Evolutionary conservation across 2,329 filamentous ascomycete genomes (phyloP).

Genomic region (Alternaria novae-zelandiae): DNA sequence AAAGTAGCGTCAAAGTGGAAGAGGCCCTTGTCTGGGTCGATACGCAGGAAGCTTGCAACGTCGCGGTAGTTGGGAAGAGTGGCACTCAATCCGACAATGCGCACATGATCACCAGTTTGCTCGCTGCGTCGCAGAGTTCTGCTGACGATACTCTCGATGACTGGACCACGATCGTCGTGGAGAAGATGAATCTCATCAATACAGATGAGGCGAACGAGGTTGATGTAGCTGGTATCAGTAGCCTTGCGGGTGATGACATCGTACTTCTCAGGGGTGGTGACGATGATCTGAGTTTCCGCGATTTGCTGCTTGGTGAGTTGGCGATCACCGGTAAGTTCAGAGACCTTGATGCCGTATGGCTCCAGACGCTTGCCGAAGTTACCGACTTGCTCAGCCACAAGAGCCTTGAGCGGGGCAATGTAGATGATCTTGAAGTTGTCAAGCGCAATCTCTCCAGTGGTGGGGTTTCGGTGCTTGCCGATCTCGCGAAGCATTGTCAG

Average conservation of each 20-base stretch:
- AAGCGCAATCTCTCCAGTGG: conserved; percentile 91
- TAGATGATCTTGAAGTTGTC: conserved; percentile 99
- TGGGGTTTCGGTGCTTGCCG: conserved; percentile 87
- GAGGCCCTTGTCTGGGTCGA: conserved; percentile 81
- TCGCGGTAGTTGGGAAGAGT: conserved; percentile 96
- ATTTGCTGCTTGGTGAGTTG: conserved; percentile 99
- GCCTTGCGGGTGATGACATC: conserved; percentile 98
- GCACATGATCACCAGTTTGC: conserved; percentile 91
- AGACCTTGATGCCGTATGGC: conserved; percentile 87
- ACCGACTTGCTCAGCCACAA: conserved; percentile 97
- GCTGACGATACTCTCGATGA: conserved; percentile 95
- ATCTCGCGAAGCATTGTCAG: conserved; percentile 94
- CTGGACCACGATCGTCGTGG: conserved; percentile 95
- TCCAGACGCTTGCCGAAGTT: conserved; percentile 94
- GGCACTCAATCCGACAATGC: conserved; percentile 89
- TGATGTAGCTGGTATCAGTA: conserved; percentile 95
- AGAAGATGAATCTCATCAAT: conserved; percentile 98
- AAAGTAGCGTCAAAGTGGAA: conserved; percentile 97
- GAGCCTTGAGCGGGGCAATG: conserved; percentile 91
- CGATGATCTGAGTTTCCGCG: conserved; percentile 95
- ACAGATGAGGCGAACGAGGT: conserved; percentile 92
- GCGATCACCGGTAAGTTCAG: conserved; percentile 96
- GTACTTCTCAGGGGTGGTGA: conserved; percentile 98
- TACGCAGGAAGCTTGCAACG: conserved; percentile 92
- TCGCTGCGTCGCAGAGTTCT: conserved; percentile 91